Percentiles rank a stretch among this genome's conserved stretches.
Conservation (phyloP, 768 basidiomycete genomes). For the Tylopilus rubrobrunneus region DNA sequence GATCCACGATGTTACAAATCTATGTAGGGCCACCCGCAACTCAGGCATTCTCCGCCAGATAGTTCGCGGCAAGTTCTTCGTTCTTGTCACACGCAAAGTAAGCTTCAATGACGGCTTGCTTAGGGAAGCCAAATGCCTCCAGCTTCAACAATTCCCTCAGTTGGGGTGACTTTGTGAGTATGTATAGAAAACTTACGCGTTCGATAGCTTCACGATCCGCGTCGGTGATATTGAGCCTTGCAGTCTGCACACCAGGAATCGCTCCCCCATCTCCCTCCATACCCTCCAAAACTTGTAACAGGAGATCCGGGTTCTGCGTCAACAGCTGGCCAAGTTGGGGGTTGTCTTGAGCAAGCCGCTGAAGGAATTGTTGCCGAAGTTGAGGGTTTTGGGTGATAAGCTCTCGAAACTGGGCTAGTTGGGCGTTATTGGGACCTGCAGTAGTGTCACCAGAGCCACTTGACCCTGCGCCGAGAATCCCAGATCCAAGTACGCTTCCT, state of each 20-base stretch:
- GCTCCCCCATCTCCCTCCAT: neutral
- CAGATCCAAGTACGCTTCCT: neutral
- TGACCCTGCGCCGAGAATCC: neutral
- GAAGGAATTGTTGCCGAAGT: neutral
- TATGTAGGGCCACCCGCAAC: neutral
- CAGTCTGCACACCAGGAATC: neutral
- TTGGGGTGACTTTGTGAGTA: too few species aligned
- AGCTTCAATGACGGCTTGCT: constrained; percentile 4
- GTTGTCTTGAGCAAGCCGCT: neutral
- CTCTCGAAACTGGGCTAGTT: constrained; percentile 1
- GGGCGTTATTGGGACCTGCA: too few species aligned
- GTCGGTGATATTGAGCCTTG: neutral
- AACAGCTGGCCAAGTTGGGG: neutral
- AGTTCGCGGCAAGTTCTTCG: constrained; percentile 5
- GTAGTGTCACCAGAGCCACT: neutral
- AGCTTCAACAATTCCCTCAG: neutral
- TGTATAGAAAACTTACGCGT: neutral
- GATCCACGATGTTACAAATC: neutral
- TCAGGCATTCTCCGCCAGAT: constrained; percentile 1
- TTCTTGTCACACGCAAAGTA: constrained; percentile 8
- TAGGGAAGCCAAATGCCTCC: constrained; percentile 1
- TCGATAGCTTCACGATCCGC: neutral
- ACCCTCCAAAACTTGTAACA: neutral
- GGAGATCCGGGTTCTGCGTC: neutral
- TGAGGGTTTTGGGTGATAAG: neutral